These are phyloP conservation scores for Hyaloscypha hepaticicola DNA, from an alignment of 495 filamentous ascomycete genomes.

Conservation along the genomic window DNA sequence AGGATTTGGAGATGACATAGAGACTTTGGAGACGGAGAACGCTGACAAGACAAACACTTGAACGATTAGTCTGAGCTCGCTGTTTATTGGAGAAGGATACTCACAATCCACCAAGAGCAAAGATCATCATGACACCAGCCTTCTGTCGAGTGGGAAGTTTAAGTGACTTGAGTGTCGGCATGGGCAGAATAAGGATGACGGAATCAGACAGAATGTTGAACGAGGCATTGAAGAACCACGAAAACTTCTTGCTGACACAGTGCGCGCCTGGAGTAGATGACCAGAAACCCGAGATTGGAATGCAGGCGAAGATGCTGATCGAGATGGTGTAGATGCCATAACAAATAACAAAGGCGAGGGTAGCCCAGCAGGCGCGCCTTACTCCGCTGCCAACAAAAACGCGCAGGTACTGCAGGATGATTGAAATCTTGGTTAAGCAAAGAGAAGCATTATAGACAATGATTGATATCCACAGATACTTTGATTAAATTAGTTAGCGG, in stretches of 20 bases:
- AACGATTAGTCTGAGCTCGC: not conserved
- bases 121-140: conserved; percentile 46
- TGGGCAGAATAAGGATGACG: conserved; percentile 49
- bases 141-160: conserved; percentile 46
- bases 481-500: not conserved
- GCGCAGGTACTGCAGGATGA: conserved; percentile 35
- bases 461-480: conserved; percentile 29
- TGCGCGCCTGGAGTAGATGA: conserved; percentile 29
- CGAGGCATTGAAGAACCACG: conserved; percentile 43
- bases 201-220: conserved; percentile 54
- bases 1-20: conserved; percentile 34
- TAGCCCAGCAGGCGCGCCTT: conserved; percentile 22
- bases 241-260: conserved; percentile 48
- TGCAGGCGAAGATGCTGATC: conserved; percentile 47
- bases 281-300: conserved; percentile 40
- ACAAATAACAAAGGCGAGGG: conserved; percentile 25
- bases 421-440: conserved; percentile 32
- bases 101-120: conserved; percentile 47
- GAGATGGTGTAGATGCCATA: conserved; percentile 29
- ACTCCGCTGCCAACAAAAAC: conserved; percentile 28
- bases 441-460: conserved; percentile 32
- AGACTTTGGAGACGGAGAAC: conserved; percentile 47
- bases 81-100: not conserved
- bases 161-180: conserved; percentile 44
- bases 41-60: conserved; percentile 24